phyloP scores from a whole-genome alignment of 331 rosid genomes.

The Ulmus americana region DNA sequence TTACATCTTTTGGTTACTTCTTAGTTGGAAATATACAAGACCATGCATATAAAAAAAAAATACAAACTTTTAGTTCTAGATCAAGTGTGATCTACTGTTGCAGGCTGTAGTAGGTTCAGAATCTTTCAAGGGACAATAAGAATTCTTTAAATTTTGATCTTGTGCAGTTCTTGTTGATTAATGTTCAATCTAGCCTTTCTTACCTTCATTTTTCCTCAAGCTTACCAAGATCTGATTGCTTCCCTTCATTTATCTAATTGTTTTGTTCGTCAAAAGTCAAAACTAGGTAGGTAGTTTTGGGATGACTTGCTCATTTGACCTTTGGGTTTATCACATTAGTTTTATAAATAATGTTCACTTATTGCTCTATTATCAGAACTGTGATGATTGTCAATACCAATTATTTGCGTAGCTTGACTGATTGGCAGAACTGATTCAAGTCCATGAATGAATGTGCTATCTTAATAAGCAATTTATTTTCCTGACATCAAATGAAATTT shows the following conservation, averaged over 20 bases:
- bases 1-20: no score
- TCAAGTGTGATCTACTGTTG: background rate
- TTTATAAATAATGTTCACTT: background rate
- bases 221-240: background rate
- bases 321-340: background rate
- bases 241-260: background rate
- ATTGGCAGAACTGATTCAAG: background rate
- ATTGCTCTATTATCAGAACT: background rate
- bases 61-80: background rate
- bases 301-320: background rate
- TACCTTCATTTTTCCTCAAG: background rate
- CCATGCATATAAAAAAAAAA: background rate
- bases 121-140: background rate
- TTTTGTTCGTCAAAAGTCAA: no score
- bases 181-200: background rate
- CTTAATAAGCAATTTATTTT: conserved; percentile 1
- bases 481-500: background rate
- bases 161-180: background rate
- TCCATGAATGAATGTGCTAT: background rate
- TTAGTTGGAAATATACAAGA: no score
- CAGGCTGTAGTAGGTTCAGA: background rate
- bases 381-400: background rate
- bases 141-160: background rate
- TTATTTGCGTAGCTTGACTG: background rate
- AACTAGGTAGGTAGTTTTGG: background rate